Evolutionary conservation across 140 eudicot species (phyloP).

Genomic region (Anethum foeniculum): DNA sequence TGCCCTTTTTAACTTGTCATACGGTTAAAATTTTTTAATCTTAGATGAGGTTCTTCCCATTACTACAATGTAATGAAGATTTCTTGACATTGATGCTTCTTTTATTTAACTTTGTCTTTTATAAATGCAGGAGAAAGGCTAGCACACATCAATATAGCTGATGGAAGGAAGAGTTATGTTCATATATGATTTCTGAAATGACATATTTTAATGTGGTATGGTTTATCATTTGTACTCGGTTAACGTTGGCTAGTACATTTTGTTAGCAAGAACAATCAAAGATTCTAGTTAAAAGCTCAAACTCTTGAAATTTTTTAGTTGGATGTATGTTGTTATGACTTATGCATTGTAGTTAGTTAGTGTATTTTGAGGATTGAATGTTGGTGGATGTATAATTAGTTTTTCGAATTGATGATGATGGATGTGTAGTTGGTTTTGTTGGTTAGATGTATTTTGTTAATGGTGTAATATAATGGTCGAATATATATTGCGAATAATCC

Average conservation of each 20-base stretch:
- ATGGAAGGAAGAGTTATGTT: constrained; percentile 56
- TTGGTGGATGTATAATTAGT: too few species aligned
- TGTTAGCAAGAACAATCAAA: not conserved
- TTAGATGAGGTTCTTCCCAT: too few species aligned
- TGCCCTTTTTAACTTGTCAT: not conserved
- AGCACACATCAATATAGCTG: constrained; percentile 70
- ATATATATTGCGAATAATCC: too few species aligned
- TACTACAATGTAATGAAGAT: not conserved
- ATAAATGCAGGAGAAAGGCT: constrained; percentile 61
- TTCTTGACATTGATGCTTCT: constrained; percentile 9
- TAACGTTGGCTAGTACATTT: not conserved
- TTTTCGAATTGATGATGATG: too few species aligned
- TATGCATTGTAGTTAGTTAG: too few species aligned
- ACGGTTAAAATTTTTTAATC: too few species aligned
- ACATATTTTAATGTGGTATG: not conserved
- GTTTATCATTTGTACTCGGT: not conserved
- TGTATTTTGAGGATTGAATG: too few species aligned
- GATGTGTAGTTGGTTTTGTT: too few species aligned
- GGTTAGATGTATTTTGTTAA: too few species aligned
- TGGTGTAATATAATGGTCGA: too few species aligned
- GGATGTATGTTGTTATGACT: too few species aligned
- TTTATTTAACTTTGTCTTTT: constrained; percentile 1
- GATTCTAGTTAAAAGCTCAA: not conserved
- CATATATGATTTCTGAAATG: too few species aligned
- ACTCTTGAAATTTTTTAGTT: not conserved